Conservation (phyloP, 2,329 filamentous ascomycete genomes). For the Stemphylium beticola region DNA sequence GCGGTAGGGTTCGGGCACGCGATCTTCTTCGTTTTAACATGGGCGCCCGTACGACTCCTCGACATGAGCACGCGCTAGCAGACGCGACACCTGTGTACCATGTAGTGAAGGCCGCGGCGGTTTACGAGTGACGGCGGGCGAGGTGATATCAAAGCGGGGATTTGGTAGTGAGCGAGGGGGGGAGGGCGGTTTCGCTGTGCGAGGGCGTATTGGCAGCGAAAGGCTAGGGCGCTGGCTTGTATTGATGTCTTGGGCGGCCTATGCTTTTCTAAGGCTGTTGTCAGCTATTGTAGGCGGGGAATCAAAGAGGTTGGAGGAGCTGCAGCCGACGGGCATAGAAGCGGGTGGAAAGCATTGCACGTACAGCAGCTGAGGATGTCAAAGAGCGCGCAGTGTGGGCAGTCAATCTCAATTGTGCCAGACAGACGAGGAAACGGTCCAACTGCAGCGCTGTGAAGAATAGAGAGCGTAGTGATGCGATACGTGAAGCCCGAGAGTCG, state of each 20-base stretch:
- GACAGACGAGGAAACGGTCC: constrained; percentile 26
- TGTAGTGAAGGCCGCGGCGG: constrained; percentile 25
- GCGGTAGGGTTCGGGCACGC: constrained; percentile 53
- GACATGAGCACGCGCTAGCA: constrained; percentile 43
- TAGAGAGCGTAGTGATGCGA: constrained; percentile 48
- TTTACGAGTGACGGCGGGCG: constrained; percentile 18
- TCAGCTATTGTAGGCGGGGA: constrained; percentile 27
- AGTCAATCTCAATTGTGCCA: constrained; percentile 43
- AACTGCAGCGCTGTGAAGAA: constrained; percentile 45
- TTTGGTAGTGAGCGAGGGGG: constrained; percentile 20
- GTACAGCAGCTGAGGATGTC: constrained; percentile 30
- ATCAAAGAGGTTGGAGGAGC: constrained; percentile 25
- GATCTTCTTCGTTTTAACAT: constrained; percentile 59
- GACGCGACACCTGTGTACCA: constrained; percentile 35
- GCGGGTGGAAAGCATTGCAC: constrained; percentile 36
- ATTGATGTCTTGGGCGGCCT: constrained; percentile 28
- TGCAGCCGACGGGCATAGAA: constrained; percentile 29
- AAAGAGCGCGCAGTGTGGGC: constrained; percentile 32
- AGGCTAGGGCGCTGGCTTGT: constrained; percentile 13
- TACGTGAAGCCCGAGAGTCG: constrained; percentile 23
- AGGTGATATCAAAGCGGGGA: constrained; percentile 17
- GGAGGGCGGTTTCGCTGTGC: constrained; percentile 7
- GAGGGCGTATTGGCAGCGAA: constrained; percentile 8
- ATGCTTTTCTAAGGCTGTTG: constrained; percentile 25
- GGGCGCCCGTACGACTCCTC: constrained; percentile 45